These are phyloP conservation scores for Pseudogymnoascus sp. DNA, from an alignment of 2,329 filamentous ascomycete species.

Conservation along the genomic window DNA sequence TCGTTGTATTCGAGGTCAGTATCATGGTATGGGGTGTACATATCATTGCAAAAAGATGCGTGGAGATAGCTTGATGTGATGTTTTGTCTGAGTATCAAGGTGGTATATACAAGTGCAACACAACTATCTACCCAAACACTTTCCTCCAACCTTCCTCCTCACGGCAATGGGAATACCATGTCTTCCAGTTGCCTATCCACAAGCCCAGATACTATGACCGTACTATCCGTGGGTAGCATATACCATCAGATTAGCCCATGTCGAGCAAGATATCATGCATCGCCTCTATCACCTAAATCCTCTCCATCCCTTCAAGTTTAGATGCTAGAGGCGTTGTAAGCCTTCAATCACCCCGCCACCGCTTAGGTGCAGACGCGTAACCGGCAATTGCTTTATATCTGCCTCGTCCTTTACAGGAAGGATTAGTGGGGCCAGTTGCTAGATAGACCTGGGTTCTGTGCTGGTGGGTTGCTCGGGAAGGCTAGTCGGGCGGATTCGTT, in stretches of 20 bases:
- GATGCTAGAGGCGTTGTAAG: background rate
- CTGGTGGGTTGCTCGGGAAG: background rate
- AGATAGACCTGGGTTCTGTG: background rate
- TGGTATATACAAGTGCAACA: background rate
- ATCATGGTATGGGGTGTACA: background rate
- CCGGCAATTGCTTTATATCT: background rate
- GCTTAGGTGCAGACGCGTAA: background rate
- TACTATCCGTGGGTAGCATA: background rate
- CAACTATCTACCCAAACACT: too few relatives aligned
- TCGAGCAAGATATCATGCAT: too few relatives aligned
- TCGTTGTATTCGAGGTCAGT: background rate
- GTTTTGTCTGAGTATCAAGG: background rate
- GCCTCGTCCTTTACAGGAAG: background rate
- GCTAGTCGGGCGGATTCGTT: background rate
- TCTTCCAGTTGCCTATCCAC: too few relatives aligned
- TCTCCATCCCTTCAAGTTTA: background rate
- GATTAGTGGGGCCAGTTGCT: background rate
- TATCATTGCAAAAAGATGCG: background rate
- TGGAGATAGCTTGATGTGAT: background rate
- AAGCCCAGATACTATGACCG: background rate
- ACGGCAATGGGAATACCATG: too few relatives aligned
- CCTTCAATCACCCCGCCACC: background rate
- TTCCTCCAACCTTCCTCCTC: too few relatives aligned
- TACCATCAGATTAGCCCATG: too few relatives aligned
- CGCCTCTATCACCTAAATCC: background rate